A percentile compares a stretch with the other conserved stretches of the same genome.
Conservation (phyloP, 2,329 filamentous ascomycete genomes). For the Alternaria sp. region DNA sequence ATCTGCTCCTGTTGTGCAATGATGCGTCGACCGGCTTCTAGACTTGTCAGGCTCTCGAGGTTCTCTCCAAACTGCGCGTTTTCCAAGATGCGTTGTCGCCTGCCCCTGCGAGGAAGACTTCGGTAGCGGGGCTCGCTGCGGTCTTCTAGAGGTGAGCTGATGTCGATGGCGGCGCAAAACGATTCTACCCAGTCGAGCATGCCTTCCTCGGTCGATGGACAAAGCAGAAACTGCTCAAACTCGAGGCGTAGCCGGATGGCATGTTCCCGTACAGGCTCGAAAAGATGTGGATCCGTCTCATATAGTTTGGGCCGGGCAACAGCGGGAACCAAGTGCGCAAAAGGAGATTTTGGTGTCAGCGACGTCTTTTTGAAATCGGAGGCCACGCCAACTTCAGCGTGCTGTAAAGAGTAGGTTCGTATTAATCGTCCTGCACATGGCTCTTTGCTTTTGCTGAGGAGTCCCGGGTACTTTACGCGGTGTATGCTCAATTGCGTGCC, state of each 20-base stretch:
- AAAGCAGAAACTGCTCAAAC: conserved; percentile 76
- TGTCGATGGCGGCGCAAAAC: conserved; percentile 74
- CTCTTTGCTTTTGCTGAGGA: conserved; percentile 58
- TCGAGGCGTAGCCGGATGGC: conserved; percentile 77
- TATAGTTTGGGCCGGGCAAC: conserved; percentile 51
- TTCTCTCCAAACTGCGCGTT: conserved; percentile 39
- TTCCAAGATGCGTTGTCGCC: conserved; percentile 50
- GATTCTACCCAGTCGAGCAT: conserved; percentile 75
- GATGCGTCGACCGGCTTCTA: conserved; percentile 49
- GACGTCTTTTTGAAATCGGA: conserved; percentile 72
- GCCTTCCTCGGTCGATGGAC: conserved; percentile 68
- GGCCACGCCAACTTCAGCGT: conserved; percentile 78
- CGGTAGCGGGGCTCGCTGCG: conserved; percentile 60
- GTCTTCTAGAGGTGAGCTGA: conserved; percentile 75
- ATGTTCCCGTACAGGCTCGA: conserved; percentile 60
- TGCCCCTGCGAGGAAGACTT: conserved; percentile 56
- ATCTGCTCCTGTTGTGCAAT: conserved; percentile 60
- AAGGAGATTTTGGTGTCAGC: conserved; percentile 54
- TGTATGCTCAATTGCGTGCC: conserved; percentile 75
- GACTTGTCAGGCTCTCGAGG: conserved; percentile 41
- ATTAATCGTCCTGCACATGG: conserved; percentile 66
- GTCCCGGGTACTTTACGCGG: conserved; percentile 64
- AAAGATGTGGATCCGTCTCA: conserved; percentile 57
- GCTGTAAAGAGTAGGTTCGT: conserved; percentile 74
- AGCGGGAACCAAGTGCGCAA: conserved; percentile 56